A percentile compares a stretch with the other conserved stretches of the same genome.
These are phyloP conservation scores for Skeletonema grethae DNA, from an alignment of 108 stramenopile genomes.

Conservation along the genomic window DNA sequence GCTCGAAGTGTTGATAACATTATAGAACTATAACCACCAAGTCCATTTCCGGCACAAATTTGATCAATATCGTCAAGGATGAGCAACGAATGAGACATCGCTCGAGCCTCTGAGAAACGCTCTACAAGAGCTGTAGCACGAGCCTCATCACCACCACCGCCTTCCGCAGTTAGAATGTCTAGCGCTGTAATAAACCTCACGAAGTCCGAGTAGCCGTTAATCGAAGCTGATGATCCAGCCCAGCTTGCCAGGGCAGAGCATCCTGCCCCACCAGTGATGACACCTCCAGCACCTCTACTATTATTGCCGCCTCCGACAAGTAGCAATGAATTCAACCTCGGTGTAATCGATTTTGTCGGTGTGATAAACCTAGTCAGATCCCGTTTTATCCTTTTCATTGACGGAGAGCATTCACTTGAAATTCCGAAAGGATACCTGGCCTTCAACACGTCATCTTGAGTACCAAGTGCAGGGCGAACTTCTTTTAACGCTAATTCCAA, in stretches of 20 bases:
- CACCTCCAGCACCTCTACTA: conserved; percentile 36
- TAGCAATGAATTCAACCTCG: conserved; percentile 63
- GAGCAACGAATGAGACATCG: conserved; percentile 65
- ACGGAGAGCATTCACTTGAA: conserved; percentile 51
- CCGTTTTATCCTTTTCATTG: conserved; percentile 61
- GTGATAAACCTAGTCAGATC: conserved; percentile 69
- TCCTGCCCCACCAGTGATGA: conserved; percentile 31
- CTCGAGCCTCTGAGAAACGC: conserved; percentile 65
- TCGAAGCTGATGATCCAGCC: conserved; percentile 70
- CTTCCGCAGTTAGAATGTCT: conserved; percentile 64
- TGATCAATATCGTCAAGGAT: conserved; percentile 84
- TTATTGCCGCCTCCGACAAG: conserved; percentile 55
- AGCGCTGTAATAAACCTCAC: conserved; percentile 72
- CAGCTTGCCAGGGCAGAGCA: conserved; percentile 61
- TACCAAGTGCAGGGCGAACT: conserved; percentile 74
- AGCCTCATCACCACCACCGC: conserved; percentile 64
- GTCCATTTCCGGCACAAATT: conserved; percentile 65
- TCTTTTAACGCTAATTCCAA: conserved; percentile 63
- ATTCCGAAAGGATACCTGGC: conserved; percentile 69
- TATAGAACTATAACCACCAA: conserved; percentile 66
- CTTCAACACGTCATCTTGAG: conserved; percentile 75
- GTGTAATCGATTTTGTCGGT: conserved; percentile 30
- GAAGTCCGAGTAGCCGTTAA: conserved; percentile 59
- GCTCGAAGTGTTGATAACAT: conserved; percentile 84
- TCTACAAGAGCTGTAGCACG: conserved; percentile 76